These are phyloP conservation scores for Dalechampia spathulata DNA, from an alignment of 441 rosid genomes.

Conservation along the genomic window DNA sequence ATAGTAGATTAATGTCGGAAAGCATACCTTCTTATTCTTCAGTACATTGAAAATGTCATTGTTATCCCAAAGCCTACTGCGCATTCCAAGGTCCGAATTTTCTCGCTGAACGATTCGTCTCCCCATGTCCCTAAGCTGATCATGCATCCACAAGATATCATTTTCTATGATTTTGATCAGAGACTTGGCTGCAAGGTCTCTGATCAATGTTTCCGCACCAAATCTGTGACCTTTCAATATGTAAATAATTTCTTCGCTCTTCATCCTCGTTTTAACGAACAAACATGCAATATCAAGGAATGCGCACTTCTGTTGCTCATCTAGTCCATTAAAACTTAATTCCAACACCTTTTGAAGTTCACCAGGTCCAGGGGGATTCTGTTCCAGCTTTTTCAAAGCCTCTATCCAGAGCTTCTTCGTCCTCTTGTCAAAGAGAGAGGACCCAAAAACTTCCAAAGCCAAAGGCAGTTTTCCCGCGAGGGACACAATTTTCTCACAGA, in stretches of 20 bases:
- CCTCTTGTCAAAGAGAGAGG: constrained; percentile 45
- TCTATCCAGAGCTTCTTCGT: constrained; percentile 33
- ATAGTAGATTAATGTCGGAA: not conserved
- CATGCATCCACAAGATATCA: constrained; percentile 51
- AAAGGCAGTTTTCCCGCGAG: constrained; percentile 41
- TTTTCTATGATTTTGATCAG: constrained; percentile 32
- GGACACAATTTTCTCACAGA: constrained; percentile 37
- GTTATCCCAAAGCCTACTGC: constrained; percentile 55
- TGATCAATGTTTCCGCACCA: constrained; percentile 30
- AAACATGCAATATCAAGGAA: constrained; percentile 61
- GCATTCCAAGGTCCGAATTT: constrained; percentile 27
- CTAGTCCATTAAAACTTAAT: constrained; percentile 42
- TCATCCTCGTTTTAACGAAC: constrained; percentile 31
- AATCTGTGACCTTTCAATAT: constrained; percentile 46
- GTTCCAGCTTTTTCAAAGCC: constrained; percentile 30
- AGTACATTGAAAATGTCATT: constrained; percentile 37
- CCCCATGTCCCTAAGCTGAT: constrained; percentile 68
- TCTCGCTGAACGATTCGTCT: constrained; percentile 37
- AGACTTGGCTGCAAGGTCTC: constrained; percentile 39
- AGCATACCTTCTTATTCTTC: constrained; percentile 30
- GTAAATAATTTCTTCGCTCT: constrained; percentile 33
- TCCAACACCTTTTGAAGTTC: constrained; percentile 27
- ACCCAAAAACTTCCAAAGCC: constrained; percentile 58
- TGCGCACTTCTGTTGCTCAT: constrained; percentile 29
- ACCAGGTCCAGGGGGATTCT: constrained; percentile 21